These are phyloP conservation scores for Tetrahymena borealis DNA, from an alignment of 73 alveolate species.

Conservation along the genomic window DNA sequence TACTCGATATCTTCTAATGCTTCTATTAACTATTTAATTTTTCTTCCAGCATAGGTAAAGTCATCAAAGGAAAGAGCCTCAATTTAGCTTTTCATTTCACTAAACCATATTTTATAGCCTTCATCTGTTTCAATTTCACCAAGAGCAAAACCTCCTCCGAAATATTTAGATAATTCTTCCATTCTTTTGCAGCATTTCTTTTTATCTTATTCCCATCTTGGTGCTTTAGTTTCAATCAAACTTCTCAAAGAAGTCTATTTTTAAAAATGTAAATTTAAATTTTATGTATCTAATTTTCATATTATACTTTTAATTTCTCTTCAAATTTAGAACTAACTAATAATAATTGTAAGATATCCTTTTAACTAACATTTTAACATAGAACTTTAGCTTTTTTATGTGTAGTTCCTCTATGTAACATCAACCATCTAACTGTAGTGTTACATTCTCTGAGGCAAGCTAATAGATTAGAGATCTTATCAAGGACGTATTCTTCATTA, in stretches of 20 bases:
- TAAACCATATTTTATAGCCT: slow-evolving; percentile 81
- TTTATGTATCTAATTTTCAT: not conserved
- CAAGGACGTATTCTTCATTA: slow-evolving; percentile 87
- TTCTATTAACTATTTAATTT: slow-evolving; percentile 74
- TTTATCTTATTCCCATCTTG: slow-evolving; percentile 41
- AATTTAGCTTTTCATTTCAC: slow-evolving; percentile 66
- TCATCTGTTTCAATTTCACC: slow-evolving; percentile 58
- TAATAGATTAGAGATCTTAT: slow-evolving; percentile 76
- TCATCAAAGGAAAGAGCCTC: slow-evolving; percentile 67
- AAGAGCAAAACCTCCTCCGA: slow-evolving; percentile 61
- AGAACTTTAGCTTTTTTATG: slow-evolving; percentile 65
- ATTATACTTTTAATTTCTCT: slow-evolving; percentile 3
- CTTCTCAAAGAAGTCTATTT: not conserved
- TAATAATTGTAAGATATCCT: slow-evolving; percentile 12
- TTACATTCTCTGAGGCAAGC: slow-evolving; percentile 85
- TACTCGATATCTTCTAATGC: slow-evolving; percentile 83
- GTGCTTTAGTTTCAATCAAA: slow-evolving; percentile 19
- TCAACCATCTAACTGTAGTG: slow-evolving; percentile 89
- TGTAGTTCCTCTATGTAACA: slow-evolving; percentile 78
- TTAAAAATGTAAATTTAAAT: not conserved
- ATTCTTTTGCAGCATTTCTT: slow-evolving; percentile 42
- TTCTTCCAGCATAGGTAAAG: slow-evolving; percentile 87
- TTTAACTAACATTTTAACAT: slow-evolving; percentile 43
- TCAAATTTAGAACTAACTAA: slow-evolving; percentile 32
- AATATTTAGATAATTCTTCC: slow-evolving; percentile 76